Conservation (phyloP, 2,329 filamentous ascomycete species). For the Ceratocystis eucalypticola region DNA sequence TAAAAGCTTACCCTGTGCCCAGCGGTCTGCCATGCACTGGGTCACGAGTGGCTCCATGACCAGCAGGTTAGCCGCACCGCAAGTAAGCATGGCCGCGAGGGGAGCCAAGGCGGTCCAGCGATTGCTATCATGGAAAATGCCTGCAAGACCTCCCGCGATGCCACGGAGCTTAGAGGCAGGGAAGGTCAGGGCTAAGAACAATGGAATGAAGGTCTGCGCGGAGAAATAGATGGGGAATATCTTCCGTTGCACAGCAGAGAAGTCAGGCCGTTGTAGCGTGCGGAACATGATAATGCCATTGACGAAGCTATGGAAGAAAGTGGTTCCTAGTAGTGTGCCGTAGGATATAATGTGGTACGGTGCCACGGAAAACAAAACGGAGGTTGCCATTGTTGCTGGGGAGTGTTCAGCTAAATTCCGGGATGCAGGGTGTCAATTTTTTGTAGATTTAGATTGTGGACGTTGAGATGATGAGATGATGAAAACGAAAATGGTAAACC, state of each 20-base stretch:
- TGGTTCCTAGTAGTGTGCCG: slow-evolving; percentile 72
- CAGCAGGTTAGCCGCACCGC: slow-evolving; percentile 55
- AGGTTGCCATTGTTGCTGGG: slow-evolving; percentile 3
- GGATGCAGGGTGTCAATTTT: no score
- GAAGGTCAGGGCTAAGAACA: slow-evolving; percentile 64
- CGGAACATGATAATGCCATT: slow-evolving; percentile 63
- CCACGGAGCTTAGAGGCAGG: slow-evolving; percentile 43
- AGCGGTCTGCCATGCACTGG: slow-evolving; percentile 59
- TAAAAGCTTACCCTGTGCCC: slow-evolving; percentile 54
- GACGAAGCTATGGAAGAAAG: slow-evolving; percentile 77
- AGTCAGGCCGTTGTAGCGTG: slow-evolving; percentile 63
- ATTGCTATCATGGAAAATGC: slow-evolving; percentile 47
- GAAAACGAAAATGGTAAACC: no score
- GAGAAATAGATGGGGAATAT: slow-evolving; percentile 84
- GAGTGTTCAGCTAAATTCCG: neutral
- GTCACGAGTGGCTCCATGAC: slow-evolving; percentile 64
- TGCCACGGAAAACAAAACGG: slow-evolving; percentile 47
- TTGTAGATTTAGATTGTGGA: neutral
- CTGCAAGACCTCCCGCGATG: slow-evolving; percentile 35
- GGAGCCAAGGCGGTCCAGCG: slow-evolving; percentile 53
- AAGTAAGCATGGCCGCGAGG: slow-evolving; percentile 54
- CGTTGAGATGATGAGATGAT: no score
- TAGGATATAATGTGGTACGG: slow-evolving; percentile 72
- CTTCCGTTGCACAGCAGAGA: slow-evolving; percentile 64
- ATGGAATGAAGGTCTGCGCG: slow-evolving; percentile 63